These are phyloP conservation scores for Hortaea sp. DNA, from an alignment of 2,329 filamentous ascomycete genomes.

Conservation along the genomic window DNA sequence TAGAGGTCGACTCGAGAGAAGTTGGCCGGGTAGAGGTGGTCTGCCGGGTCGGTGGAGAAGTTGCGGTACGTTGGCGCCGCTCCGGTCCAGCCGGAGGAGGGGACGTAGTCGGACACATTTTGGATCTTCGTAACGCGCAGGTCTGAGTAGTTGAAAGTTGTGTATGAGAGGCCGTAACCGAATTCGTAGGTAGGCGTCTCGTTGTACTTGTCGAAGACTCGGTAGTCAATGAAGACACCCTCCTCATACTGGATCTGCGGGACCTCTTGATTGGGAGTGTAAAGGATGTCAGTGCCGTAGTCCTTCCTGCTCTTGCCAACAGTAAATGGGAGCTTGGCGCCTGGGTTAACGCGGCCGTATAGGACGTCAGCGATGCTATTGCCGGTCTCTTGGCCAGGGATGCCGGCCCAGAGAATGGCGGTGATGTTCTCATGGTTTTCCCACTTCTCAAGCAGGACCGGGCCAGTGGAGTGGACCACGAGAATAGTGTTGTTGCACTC, in stretches of 20 bases:
- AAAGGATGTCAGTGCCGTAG: constrained; percentile 58
- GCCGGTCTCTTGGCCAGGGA: constrained; percentile 74
- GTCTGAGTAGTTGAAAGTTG: constrained; percentile 65
- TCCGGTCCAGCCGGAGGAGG: constrained; percentile 51
- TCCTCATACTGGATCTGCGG: constrained; percentile 68
- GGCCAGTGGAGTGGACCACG: constrained; percentile 75
- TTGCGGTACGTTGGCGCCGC: constrained; percentile 56
- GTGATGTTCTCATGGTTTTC: constrained; percentile 68
- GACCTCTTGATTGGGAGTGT: constrained; percentile 56
- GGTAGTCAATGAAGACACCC: constrained; percentile 74
- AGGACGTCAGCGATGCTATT: constrained; percentile 70
- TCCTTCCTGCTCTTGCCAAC: constrained; percentile 58
- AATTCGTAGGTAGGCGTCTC: constrained; percentile 69
- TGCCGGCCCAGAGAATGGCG: constrained; percentile 70
- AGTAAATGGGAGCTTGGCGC: constrained; percentile 60
- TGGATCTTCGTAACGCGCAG: constrained; percentile 60
- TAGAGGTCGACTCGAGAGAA: constrained; percentile 46
- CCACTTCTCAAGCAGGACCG: constrained; percentile 67
- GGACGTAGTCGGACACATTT: constrained; percentile 66
- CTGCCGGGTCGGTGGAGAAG: constrained; percentile 49
- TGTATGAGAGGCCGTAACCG: constrained; percentile 71
- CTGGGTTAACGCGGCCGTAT: constrained; percentile 68
- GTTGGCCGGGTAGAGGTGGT: constrained; percentile 58
- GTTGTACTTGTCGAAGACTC: constrained; percentile 58
- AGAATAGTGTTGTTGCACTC: constrained; percentile 83